phyloP scores from a whole-genome alignment of 306 rosid species.

The Malus asiatica region DNA sequence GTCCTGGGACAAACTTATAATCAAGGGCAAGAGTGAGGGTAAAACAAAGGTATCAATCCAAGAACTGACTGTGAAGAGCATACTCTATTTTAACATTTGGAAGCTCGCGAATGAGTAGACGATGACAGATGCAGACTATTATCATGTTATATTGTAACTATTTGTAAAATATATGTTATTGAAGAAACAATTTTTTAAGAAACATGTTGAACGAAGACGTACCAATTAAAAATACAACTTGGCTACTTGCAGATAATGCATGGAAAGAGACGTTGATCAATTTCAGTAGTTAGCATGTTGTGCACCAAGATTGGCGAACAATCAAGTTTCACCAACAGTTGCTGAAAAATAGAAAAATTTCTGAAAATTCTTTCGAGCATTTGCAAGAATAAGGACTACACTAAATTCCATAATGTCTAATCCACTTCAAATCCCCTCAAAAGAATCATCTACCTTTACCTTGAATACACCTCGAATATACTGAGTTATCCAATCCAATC shows the following conservation, averaged over 20 bases:
- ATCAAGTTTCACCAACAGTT: neutral
- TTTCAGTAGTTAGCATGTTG: neutral
- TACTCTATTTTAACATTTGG: neutral
- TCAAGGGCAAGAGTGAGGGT: neutral
- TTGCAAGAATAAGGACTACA: neutral
- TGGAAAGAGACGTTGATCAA: neutral
- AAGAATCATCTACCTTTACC: too few relatives aligned
- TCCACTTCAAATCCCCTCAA: too few relatives aligned
- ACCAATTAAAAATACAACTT: neutral
- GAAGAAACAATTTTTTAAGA: neutral
- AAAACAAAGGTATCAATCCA: neutral
- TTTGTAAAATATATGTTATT: neutral
- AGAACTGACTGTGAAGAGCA: neutral
- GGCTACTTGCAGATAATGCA: neutral
- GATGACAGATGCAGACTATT: neutral
- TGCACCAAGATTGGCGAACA: neutral
- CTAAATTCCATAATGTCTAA: neutral
- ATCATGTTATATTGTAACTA: neutral
- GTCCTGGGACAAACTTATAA: neutral
- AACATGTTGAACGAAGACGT: neutral
- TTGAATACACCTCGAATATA: too few relatives aligned
- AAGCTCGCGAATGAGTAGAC: neutral
- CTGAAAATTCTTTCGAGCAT: neutral
- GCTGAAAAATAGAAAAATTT: neutral
- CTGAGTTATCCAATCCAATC: too few relatives aligned